Base-by-base conservation (phyloP, 176 grass and related monocot genomes). In the Carex kokanica region DNA sequence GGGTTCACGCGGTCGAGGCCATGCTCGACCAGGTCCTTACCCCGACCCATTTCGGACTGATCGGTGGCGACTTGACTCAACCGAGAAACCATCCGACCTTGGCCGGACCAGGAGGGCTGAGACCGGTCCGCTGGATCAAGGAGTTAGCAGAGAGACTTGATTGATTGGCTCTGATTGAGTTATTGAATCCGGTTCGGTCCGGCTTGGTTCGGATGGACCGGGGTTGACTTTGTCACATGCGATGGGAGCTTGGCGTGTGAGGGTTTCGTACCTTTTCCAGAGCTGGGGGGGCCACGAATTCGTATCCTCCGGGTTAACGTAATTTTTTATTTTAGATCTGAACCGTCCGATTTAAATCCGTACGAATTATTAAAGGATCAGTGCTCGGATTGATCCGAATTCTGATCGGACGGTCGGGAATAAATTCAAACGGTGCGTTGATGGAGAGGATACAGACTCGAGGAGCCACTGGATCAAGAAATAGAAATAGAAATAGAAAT, bases 1-100 rank as follows among this genome's bases (percentile, higher is more conserved):
- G 25, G 96, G 88, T 9, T 86, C 87, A 2, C 86, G 92, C 4
- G 91, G 91, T 20, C 88, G 93, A 3, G 89, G 92, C 55, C 88
- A 87, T 80, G 83, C 77, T 2, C 89, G 95, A 17, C 88, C 89
- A 6, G 52, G 74, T 60, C 21, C 74, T 1, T 82, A 82, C 14
- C 80, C 80, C 11, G n/a, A 68, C 21, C 80, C 55, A 0, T 64
- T 82, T 49, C 61, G 40, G 38, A 82, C 60, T 13, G 62, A 67
- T 11, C 16, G 57, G 16, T 86, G 12, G 81, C 84, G 36, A 10
- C 12, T 61, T 32, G 31, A 58, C 23, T 29, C 53, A 12, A 21
- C 85, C 20, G 80, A 67, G 2, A 71, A 71, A 45, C 80, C 80
- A 6, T 4, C 61, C 8, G 80, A 67, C 6, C 61, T 51, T 24